Evolutionary conservation across 2,329 filamentous ascomycete genomes (phyloP).

Genomic region (Microcyclospora pomicola): DNA sequence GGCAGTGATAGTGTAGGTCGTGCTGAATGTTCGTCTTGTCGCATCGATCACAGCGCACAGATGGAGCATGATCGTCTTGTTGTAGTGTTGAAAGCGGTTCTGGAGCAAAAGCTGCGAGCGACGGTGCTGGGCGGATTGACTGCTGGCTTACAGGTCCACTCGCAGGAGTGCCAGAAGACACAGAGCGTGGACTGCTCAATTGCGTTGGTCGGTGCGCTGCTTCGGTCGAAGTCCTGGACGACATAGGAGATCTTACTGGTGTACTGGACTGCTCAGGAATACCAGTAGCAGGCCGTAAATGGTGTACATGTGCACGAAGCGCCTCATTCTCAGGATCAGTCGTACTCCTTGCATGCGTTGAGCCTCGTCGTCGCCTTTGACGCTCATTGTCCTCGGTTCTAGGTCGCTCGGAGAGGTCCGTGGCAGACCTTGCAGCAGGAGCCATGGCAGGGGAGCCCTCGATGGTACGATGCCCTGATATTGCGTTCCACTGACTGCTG

Average conservation of each 20-base stretch:
- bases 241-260: constrained; percentile 2
- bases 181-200: no score
- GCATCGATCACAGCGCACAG: constrained; percentile 53
- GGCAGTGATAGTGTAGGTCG: constrained; percentile 73
- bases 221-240: not conserved
- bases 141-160: constrained; percentile 3
- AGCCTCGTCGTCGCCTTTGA: constrained; percentile 23
- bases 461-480: constrained; percentile 24
- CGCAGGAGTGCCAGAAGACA: not conserved
- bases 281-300: constrained; percentile 6
- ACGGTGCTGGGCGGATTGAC: constrained; percentile 9
- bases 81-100: constrained; percentile 30
- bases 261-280: not conserved
- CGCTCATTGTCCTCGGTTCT: constrained; percentile 15
- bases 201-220: no score
- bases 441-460: constrained; percentile 31
- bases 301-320: constrained; percentile 8
- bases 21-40: constrained; percentile 63
- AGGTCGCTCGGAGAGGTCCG: constrained; percentile 40
- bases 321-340: constrained; percentile 24
- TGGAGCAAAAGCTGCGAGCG: constrained; percentile 17
- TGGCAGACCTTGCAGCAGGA: constrained; percentile 48
- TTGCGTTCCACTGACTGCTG: constrained; percentile 15
- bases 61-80: constrained; percentile 43
- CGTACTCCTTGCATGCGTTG: constrained; percentile 31